Conservation (phyloP, 768 basidiomycete species). For the Lentinula aciculospora region DNA sequence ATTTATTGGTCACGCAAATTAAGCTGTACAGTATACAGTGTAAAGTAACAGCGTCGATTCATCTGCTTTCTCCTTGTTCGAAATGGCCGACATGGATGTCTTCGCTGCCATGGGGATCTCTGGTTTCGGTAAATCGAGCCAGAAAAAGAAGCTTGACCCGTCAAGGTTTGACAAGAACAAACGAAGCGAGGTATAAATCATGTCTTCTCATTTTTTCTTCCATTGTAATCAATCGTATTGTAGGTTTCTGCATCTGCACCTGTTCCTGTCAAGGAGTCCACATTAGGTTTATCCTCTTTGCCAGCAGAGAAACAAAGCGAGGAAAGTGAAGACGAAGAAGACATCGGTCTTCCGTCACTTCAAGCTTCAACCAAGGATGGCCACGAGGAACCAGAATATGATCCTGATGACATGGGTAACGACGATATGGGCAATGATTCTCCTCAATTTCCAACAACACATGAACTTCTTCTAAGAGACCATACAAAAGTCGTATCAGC, state of each 20-base stretch:
- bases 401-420: slow-evolving; percentile 42
- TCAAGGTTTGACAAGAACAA: slow-evolving; percentile 74
- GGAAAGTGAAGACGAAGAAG: background rate
- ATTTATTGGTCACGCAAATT: background rate
- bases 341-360: slow-evolving; percentile 9
- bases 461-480: slow-evolving; percentile 90
- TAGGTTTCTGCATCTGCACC: background rate
- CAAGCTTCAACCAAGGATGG: slow-evolving; percentile 14
- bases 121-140: slow-evolving; percentile 73
- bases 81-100: slow-evolving; percentile 61
- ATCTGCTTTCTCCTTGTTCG: background rate
- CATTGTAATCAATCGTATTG: background rate
- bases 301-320: slow-evolving; percentile 6
- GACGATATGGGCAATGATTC: slow-evolving; percentile 43
- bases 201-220: background rate
- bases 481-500: slow-evolving; percentile 96
- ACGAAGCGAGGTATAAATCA: slow-evolving; percentile 37
- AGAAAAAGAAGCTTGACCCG: slow-evolving; percentile 68
- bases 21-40: slow-evolving; percentile 17
- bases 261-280: background rate
- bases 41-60: slow-evolving; percentile 8
- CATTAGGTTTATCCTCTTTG: slow-evolving; percentile 19
- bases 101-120: slow-evolving; percentile 80
- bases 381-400: slow-evolving; percentile 44
- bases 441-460: slow-evolving; percentile 77